Percentiles rank a stretch among this genome's conserved stretches.
Conservation (phyloP, 805 yeast genomes). For the Tetrapisispora nanseiensis region DNA sequence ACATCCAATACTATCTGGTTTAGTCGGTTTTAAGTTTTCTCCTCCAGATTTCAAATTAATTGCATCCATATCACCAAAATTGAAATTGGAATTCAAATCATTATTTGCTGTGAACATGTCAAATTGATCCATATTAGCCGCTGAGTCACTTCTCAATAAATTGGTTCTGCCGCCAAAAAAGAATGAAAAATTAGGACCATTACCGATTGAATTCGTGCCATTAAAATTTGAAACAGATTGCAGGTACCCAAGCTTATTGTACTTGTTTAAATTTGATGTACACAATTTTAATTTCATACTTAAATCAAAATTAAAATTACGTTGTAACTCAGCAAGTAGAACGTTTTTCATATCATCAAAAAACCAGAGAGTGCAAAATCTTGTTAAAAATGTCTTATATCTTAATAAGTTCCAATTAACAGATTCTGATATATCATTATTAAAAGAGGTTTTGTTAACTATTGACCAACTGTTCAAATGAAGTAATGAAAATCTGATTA, state of each 20-base stretch:
- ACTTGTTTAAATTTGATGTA: neutral
- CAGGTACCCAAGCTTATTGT: conserved; percentile 6
- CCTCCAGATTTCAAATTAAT: neutral
- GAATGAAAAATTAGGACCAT: conserved; percentile 4
- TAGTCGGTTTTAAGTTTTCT: conserved; percentile 4
- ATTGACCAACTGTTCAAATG: conserved; percentile 17
- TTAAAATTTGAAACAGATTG: conserved; percentile 5
- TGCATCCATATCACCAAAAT: neutral
- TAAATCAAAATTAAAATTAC: conserved; percentile 5
- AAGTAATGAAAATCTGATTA: conserved; percentile 18
- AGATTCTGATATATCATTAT: neutral
- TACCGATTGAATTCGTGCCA: conserved; percentile 3
- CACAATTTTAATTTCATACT: neutral
- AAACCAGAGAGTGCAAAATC: conserved; percentile 21
- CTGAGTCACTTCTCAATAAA: conserved; percentile 14
- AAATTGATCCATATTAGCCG: conserved; percentile 24
- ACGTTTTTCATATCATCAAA: conserved; percentile 14
- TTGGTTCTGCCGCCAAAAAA: conserved; percentile 6
- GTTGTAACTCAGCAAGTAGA: conserved; percentile 7
- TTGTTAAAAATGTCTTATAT: conserved; percentile 14
- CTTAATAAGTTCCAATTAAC: conserved; percentile 16
- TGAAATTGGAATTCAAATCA: neutral
- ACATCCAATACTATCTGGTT: neutral
- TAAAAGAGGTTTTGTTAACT: neutral
- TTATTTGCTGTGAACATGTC: conserved; percentile 13